Percentiles rank a stretch among this genome's conserved stretches.
These are phyloP conservation scores for Scleroderma citrinum DNA, from an alignment of 768 basidiomycete species.

Conservation along the genomic window DNA sequence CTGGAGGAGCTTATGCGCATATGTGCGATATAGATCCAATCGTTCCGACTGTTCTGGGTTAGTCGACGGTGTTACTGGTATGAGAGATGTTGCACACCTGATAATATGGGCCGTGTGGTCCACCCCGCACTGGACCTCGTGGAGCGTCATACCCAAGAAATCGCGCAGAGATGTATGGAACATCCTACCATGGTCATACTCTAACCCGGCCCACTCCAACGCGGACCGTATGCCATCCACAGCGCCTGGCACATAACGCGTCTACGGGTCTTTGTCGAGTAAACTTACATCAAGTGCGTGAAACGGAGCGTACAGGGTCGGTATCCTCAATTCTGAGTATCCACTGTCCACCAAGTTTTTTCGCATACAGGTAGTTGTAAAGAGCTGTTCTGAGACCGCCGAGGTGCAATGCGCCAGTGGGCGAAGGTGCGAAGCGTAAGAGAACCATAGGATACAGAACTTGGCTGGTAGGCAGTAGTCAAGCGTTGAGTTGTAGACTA, in stretches of 20 bases:
- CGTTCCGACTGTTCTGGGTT: conserved; percentile 69
- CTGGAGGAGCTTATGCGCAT: conserved; percentile 69
- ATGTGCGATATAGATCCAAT: conserved; percentile 73
- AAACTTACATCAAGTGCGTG: not conserved
- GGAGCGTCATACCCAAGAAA: conserved; percentile 3
- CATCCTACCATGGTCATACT: conserved; percentile 79
- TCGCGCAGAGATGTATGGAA: not conserved
- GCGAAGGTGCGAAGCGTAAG: conserved; percentile 93
- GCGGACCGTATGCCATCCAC: conserved; percentile 74
- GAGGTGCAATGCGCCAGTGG: conserved; percentile 90
- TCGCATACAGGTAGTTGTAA: conserved; percentile 85
- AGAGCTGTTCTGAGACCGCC: conserved; percentile 93
- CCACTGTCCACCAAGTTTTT: conserved; percentile 82
- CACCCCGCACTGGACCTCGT: conserved; percentile 71
- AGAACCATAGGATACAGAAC: no score
- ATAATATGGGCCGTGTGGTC: conserved; percentile 78
- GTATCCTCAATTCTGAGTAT: conserved; percentile 94
- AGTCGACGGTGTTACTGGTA: not conserved
- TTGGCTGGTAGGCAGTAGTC: not conserved
- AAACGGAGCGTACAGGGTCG: conserved; percentile 59
- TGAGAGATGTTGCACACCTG: conserved; percentile 46
- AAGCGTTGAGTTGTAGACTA: no score
- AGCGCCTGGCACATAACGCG: conserved; percentile 74
- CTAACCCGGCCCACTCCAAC: conserved; percentile 85
- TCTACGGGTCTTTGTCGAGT: conserved; percentile 56